Conservation (phyloP, 495 filamentous ascomycete species). For the Neurospora sp. region DNA sequence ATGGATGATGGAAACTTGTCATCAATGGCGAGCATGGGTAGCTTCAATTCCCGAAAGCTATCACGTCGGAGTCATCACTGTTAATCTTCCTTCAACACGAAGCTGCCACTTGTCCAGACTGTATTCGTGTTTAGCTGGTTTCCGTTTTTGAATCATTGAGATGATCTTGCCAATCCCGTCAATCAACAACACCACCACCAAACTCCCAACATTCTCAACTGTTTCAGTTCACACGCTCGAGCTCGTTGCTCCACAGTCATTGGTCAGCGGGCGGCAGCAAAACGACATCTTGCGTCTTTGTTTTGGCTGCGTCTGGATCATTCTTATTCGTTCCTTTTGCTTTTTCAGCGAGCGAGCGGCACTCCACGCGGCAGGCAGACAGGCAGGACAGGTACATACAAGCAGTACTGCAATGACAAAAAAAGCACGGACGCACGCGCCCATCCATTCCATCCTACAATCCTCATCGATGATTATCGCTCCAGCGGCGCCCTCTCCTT, state of each 20-base stretch:
- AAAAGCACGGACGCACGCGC: not conserved
- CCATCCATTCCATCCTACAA: not conserved
- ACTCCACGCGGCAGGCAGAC: not conserved
- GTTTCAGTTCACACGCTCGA: not conserved
- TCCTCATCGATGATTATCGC: not conserved
- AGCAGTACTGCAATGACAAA: not conserved
- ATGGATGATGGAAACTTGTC: not conserved
- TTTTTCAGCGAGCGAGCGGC: not conserved
- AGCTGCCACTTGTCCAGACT: not conserved
- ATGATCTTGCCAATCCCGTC: not conserved
- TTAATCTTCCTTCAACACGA: not conserved
- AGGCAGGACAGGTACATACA: not conserved
- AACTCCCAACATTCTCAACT: not conserved
- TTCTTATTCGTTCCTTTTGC: not conserved
- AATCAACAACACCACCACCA: not conserved
- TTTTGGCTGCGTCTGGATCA: not conserved
- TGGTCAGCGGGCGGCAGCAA: not conserved
- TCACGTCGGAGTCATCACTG: not conserved
- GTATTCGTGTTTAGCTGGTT: not conserved
- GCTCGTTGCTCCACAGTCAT: not conserved
- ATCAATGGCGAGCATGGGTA: not conserved
- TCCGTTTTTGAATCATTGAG: not conserved
- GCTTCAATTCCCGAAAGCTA: not conserved
- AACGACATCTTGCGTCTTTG: not conserved
- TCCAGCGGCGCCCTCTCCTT: not conserved